Base-by-base conservation (phyloP, 106 monocot genomes). In the Agapanthus africanus region DNA sequence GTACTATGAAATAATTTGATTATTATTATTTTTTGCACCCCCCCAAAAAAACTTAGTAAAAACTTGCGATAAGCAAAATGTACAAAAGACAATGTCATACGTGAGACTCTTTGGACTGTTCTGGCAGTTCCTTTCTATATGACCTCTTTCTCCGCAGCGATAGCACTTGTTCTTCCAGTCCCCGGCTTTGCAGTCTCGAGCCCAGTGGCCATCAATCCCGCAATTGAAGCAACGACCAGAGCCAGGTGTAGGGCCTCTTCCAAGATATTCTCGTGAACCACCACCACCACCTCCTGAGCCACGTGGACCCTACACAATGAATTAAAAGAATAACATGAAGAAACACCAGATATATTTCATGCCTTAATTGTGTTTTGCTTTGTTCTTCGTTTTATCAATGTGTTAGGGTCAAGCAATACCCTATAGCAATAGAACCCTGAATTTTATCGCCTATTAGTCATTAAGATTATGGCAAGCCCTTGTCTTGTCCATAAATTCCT, bases 121-220 rank as follows among this genome's bases (percentile, higher is more conserved):
- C 73, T 90, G 93, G 63, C 99, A 99, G 63, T 90, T 90, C 54
- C 90, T 84, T 73, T 99, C 99, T 40, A 99, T 93, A 60, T 99
- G 99, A n/a, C 93, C 99, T 72, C 99, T 80, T 61, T 85, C 93
- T 16, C 99, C 99, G 78, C 99, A 99, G 9, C 93, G 92, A 78
- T 99, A 99, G 67, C 99, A 99, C 66, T 87, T 93, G 77, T 99
- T 93, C 70, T 99, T 99, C 99, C 99, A 99, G 66, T 99, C 99
- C 63, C 99, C 99, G 57, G 93, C 90, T 73, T 90, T 90, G 83
- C 99, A 99, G 52, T 99, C 99, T 37, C 99, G 82, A 63, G 99
- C 99, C 99, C 99, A 99, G 57, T 99, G 99, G 4, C 99, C 99
- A 81, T 99, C 99, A 63, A 99, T 71, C 3, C 99, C 99, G 74